Evolutionary conservation across 345 rosid species (phyloP), one percentile per base, ranked within the genome.

Genomic region (Eutrema heterophyllum): DNA sequence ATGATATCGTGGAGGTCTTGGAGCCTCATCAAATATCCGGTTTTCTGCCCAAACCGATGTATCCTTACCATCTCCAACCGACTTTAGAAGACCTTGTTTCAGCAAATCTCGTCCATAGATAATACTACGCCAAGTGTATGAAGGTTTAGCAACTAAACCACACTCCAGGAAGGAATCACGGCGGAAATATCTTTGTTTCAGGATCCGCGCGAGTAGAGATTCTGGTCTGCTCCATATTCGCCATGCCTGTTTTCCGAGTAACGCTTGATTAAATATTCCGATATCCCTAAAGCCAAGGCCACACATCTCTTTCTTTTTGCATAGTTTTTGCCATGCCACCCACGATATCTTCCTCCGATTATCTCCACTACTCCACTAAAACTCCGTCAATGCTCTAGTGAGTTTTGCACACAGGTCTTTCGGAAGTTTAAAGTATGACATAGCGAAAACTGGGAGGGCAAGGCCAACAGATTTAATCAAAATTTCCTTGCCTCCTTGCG

Each of bases 281-380:
- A 56, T 33, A 10, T 56, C 62, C 0, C 4, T 7, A 4, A 56
- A 32, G 0, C 26, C 43, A 0, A 56, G 1, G 0, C 61, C 41
- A 0, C 61, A 14, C 0, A 8, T 0, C 0, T 35, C 27, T 4
- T 15, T 56, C 0, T 0, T 1, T 5, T 56, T 56, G 6, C 43
- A 35, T 0, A 56, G 12, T 0, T 38, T 18, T 9, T 56, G 8
- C 27, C 43, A 56, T 0, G 62, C 41, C 0, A 56, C n/a, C 62
- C 62, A 56, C 0, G 27, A 0, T 0, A 56, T 56, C 3, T 56
- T 56, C 0, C 8, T 14, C 0, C 2, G 7, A 0, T 7, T 1
- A 0, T 8, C 0, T 0, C 40, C 40, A 3, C 2, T 15, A 0
- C 43, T 33, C 62, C 62, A 56, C 62, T 43, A 56, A 7, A 33